Conservation (phyloP, 768 basidiomycete species). For the Pulveroboletus sp. region DNA sequence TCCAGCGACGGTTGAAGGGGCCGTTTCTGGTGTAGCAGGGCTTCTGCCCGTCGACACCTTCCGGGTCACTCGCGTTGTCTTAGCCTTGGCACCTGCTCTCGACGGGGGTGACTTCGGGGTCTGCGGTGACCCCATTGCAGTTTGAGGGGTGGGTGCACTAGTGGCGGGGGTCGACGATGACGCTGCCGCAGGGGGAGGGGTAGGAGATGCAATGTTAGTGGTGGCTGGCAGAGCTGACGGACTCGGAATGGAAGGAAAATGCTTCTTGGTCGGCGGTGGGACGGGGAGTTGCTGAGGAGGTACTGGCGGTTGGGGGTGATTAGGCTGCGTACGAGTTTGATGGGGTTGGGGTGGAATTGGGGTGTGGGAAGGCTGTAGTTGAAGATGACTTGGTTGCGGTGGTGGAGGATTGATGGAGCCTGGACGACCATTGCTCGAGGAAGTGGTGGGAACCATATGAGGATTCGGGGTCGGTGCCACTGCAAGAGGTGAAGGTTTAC, state of each 20-base stretch:
- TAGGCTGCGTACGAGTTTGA: conserved; percentile 11
- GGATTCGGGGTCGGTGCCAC: conserved; percentile 19
- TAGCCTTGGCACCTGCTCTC: conserved; percentile 48
- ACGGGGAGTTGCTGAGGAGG: conserved; percentile 4
- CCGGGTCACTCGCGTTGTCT: conserved; percentile 27
- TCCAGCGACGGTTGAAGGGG: conserved; percentile 23
- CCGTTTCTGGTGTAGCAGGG: conserved; percentile 35
- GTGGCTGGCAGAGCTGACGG: conserved; percentile 19
- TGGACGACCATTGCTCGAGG: conserved; percentile 27
- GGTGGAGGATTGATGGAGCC: conserved; percentile 29
- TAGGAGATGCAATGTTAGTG: conserved; percentile 27
- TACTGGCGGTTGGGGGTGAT: conserved; percentile 5
- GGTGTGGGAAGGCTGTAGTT: conserved; percentile 8
- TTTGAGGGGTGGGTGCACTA: conserved; percentile 37
- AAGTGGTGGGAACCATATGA: conserved; percentile 20
- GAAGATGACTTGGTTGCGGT: conserved; percentile 7
- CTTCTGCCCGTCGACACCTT: conserved; percentile 32
- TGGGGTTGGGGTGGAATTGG: conserved; percentile 3
- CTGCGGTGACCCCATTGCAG: conserved; percentile 53
- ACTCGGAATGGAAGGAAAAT: conserved; percentile 16
- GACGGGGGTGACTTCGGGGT: conserved; percentile 68
- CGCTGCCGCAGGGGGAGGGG: conserved; percentile 43
- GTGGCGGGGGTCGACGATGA: conserved; percentile 51
- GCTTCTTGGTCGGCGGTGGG: conserved; percentile 17
- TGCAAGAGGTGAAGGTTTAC: conserved; percentile 9